Evolutionary conservation across 345 rosid species (phyloP), one percentile per base, ranked within the genome.

Genomic region (Geranium rotundifolium): DNA sequence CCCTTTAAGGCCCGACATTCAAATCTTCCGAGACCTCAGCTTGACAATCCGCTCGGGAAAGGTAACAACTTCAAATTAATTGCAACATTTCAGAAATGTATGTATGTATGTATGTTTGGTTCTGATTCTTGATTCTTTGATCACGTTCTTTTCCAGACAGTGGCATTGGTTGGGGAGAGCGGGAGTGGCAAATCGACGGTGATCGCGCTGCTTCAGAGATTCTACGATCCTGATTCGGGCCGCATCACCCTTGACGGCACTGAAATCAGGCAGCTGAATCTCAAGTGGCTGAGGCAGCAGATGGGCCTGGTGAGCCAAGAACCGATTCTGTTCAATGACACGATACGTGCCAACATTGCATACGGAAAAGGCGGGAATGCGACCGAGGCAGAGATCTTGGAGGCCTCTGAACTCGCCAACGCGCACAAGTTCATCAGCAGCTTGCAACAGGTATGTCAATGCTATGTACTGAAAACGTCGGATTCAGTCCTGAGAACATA

Each of bases 111-210:
- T n/a, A n/a, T n/a, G 27, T 23, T 23, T 23, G 27, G 27, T 23
- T 23, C 27, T 23, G 27, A 23, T 34, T 34, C 7, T 50, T 37
- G 4, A n/a, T 55, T 18, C 49, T 17, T 30, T 20, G n/a, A 27
- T 59, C n/a, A 57, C 15, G 10, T 46, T 17, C n/a, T 63, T 7
- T 73, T 66, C 39, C 82, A 90, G 95, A 82, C 89, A 23, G 80
- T 88, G 57, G 95, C 97, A 67, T 61, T 88, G 64, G 97, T 90
- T 39, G 95, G 93, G 71, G 97, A 88, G 67, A 90, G 95, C 39
- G 95, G 97, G 15, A 70, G 95, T 15, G 97, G 95, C 2, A 90
- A 90, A 75, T 90, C 95, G 0, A 85, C 95, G 0, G 91, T 84
- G 46, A 77, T 85, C 5, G 69, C 97, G 0, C 63, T 88, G 71